Percentiles rank a stretch among this genome's conserved stretches.
phyloP scores from a whole-genome alignment of 179 eudicot genomes.

The Patellifolia procumbens region DNA sequence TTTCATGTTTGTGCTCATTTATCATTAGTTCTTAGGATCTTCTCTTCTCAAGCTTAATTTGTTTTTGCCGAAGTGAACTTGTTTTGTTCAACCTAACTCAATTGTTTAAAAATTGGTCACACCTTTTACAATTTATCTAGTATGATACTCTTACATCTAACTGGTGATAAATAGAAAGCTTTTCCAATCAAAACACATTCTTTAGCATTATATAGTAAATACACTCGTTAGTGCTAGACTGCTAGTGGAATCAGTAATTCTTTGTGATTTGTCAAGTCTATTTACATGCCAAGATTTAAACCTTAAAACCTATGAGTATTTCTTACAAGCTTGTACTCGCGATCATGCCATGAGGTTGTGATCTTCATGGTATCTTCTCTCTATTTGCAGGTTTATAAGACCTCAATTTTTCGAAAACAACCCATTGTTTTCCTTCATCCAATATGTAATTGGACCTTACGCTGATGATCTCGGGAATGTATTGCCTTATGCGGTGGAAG shows the following conservation, averaged over 20 bases:
- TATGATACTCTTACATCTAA: no score
- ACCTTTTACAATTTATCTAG: not conserved
- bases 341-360: not conserved
- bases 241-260: not conserved
- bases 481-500: conserved; percentile 93
- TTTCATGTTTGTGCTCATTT: not conserved
- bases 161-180: not conserved
- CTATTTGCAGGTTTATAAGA: conserved; percentile 71
- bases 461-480: conserved; percentile 92
- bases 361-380: not conserved
- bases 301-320: not conserved
- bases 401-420: conserved; percentile 93
- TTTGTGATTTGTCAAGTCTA: not conserved
- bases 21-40: no score
- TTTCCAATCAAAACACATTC: not conserved
- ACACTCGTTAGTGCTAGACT: not conserved
- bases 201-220: not conserved
- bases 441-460: conserved; percentile 83
- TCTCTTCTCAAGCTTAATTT: no score
- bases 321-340: not conserved
- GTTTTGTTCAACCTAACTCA: no score
- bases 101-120: not conserved
- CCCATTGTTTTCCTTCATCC: conserved; percentile 84
- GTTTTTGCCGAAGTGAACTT: no score
- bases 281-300: not conserved